Base-by-base conservation (phyloP, 1,284 basidiomycete genomes). In the Fomitopsis palustris region DNA sequence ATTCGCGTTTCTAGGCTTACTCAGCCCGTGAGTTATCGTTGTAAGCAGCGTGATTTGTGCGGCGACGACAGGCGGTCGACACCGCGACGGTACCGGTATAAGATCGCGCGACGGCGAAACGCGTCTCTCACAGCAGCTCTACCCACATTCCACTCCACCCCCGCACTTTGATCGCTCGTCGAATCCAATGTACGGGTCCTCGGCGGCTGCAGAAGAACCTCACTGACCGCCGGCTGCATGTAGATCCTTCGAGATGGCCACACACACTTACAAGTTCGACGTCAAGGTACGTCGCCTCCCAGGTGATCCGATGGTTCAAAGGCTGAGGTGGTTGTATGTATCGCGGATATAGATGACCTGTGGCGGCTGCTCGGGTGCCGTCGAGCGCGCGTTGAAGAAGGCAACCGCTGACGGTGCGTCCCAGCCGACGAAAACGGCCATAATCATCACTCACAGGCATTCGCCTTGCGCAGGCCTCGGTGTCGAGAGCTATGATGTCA, bases 331-430 rank as follows among this genome's bases (percentile, higher is more conserved):
- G 55, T 61, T 4, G 25, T 64, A 60, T 55, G 56, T 39, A 59
- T 56, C 54, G 53, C 47, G 31, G 38, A 43, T 54, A 27, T 63
- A 92, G 88, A 95, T 95, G 92, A 85, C 87, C 37, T 95, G 92
- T 75, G 69, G 73, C 37, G 92, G 93, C 33, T 95, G 92, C 77
- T 92, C 90, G 31, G 86, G 87, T 21, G 93, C 93, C 38, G 81
- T 95, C 55, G 79, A 77, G 25, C 84, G 90, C 37, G 92, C 87
- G 12, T 78, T 95, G 45, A 77, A 81, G 62, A 92, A 86, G 74
- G 80, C 86, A 4, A 78, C 86, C 45, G 89, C 60, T 16, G 57
- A 58, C 17, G 60, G 59, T 54, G 12, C 14, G 56, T 55, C 27
- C 33, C 25, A 16, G 17, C 7, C 45, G 17, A 47, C 33, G 49